Evolutionary conservation across 2,329 filamentous ascomycete genomes (phyloP), one percentile per base, ranked within the genome.

Genomic region (Polytolypa hystricis): DNA sequence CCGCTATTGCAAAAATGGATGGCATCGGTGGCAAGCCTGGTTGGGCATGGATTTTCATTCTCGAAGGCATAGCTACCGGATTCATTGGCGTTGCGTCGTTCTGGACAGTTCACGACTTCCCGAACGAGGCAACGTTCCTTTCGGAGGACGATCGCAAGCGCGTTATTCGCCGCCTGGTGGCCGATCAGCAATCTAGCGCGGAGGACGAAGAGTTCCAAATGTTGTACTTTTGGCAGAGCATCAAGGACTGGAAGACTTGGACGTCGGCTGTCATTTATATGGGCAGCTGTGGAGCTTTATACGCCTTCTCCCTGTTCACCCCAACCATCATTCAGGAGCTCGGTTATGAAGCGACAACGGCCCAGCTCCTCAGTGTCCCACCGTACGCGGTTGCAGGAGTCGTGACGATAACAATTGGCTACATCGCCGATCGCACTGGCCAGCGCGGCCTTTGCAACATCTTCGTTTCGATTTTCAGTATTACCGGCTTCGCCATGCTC

Each of bases 221-320:
- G 64, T 61, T 65, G 3, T 86, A 84, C 54, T 70, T 91, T 41
- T 84, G 75, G 71, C 71, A 74, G 9, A 77, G 77, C 5, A 48
- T 89, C 12, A 79, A 71, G 40, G 85, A 93, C 53, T 93, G 83
- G 79, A 93, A 93, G 65, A 93, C 81, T 14, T 91, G 77, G 60
- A 64, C 71, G 1, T 80, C 74, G 9, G 81, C 83, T 56, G 58
- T 82, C 30, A 78, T 89, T 41, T 91, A 86, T 55, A 84, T 85
- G 77, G 79, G 80, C 4, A 68, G 65, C 33, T 69, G 78, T 42
- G 78, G 77, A 58, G 70, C 79, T 0, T 64, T 85, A 2, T 87
- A 86, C 53, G 77, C 77, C 3, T 85, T 86, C 59, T 79, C 74
- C 2, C 67, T 87, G 3, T 87, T 93, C 61, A 61, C 89, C 2